A percentile compares a stretch with the other conserved stretches of the same genome.
Conservation (phyloP, 345 rosid genomes). For the Melaleuca alternifolia region DNA sequence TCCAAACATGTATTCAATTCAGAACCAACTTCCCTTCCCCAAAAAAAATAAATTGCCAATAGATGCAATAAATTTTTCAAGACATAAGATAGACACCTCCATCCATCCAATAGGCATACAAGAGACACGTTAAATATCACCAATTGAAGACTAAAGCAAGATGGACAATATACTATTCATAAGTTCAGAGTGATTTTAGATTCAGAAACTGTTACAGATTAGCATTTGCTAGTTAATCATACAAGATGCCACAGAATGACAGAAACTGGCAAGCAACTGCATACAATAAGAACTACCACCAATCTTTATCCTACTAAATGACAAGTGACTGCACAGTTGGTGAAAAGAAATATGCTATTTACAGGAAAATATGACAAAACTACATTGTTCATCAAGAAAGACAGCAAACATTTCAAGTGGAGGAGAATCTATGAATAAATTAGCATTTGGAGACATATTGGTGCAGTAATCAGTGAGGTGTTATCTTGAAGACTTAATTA, state of each 20-base stretch:
- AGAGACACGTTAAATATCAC: neutral
- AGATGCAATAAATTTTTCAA: neutral
- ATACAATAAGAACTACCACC: neutral
- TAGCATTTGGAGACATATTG: neutral
- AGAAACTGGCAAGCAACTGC: neutral
- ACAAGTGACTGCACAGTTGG: neutral
- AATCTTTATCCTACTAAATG: neutral
- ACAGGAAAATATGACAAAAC: neutral
- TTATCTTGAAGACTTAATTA: neutral
- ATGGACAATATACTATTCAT: neutral
- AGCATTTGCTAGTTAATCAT: neutral
- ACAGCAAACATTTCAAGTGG: neutral
- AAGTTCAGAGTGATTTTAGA: neutral
- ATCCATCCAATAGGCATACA: neutral
- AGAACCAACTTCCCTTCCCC: neutral
- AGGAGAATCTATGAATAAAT: neutral
- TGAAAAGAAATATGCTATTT: neutral
- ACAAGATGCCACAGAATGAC: neutral
- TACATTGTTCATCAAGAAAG: neutral
- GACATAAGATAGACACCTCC: neutral
- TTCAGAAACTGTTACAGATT: neutral
- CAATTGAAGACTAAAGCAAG: neutral
- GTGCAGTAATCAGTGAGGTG: neutral
- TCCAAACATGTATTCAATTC: neutral
- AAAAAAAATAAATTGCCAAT: neutral